Evolutionary conservation across 805 yeast genomes (phyloP), one percentile per base, ranked within the genome.

Genomic region (Yarrowia sp.): DNA sequence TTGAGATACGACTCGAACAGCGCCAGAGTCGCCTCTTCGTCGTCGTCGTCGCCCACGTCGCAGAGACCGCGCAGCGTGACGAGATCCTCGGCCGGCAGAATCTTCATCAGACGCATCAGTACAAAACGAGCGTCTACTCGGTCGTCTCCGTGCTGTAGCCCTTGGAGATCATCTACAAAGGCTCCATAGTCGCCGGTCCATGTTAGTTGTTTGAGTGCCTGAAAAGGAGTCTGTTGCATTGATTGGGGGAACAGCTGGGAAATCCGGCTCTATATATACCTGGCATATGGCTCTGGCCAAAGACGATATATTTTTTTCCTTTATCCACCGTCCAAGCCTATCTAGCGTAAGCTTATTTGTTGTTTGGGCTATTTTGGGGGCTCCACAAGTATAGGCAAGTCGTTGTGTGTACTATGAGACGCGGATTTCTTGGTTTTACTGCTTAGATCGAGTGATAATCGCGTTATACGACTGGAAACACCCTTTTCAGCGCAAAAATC

Each of bases 121-220:
- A 47, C 29, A 32, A 31, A 47, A n/a, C 55, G 55, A 6, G 55
- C 55, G 55, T 47, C 55, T n/a, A 47, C 38, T 2, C 38, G 27
- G 53, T 3, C 25, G 5, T 24, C 25, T 42, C 32, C 29, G 22
- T 24, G 32, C 51, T 18, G 24, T 19, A 47, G 55, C 55, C 55
- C 55, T 31, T 47, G 55, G 55, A 47, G 55, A 31, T 47, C 21
- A 31, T 47, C 55, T 47, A 47, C 55, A 47, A 47, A 47, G 55
- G 55, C 55, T 21, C 55, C 55, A 31, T 47, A 47, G 55, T 47
- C 55, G 55, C 55, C 55, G 55, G 55, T 47, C 55, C 55, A 47
- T 21, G 55, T 47, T 31, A 47, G 55, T 47, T 47, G 55, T 47
- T 47, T 47, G 38, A 47, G 55, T 21, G 55, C 55, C 38, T 47